Conservation (phyloP, 2,329 filamentous ascomycete species). For the Penicillium verrucosum region DNA sequence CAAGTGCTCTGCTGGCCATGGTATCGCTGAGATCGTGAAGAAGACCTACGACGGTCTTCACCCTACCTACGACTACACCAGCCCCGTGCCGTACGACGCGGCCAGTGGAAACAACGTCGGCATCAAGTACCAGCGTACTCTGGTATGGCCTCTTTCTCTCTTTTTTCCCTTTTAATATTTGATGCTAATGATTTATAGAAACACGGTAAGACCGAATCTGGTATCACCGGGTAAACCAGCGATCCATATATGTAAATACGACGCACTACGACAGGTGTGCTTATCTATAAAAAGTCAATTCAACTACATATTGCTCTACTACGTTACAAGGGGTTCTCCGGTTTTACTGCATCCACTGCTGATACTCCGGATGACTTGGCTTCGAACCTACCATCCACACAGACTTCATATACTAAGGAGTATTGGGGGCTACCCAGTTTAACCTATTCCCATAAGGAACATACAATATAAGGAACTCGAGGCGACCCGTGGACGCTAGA, state of each 20-base stretch:
- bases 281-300: background rate
- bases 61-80: slow-evolving; percentile 36
- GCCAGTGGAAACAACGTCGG: slow-evolving; percentile 26
- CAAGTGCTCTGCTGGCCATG: slow-evolving; percentile 35
- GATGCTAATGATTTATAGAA: slow-evolving; percentile 10
- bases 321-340: background rate
- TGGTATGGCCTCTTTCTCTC: slow-evolving; percentile 4
- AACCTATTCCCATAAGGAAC: background rate
- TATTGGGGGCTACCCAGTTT: background rate
- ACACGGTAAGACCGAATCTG: slow-evolving; percentile 16
- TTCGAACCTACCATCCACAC: background rate
- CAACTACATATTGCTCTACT: background rate
- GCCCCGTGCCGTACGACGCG: slow-evolving; percentile 33
- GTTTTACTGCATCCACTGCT: background rate
- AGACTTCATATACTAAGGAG: background rate
- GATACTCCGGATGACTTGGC: background rate
- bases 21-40: slow-evolving; percentile 36
- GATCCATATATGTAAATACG: background rate
- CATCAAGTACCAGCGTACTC: slow-evolving; percentile 21
- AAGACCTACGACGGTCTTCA: slow-evolving; percentile 28
- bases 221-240: slow-evolving; percentile 10
- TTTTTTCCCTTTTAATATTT: no score
- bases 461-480: background rate
- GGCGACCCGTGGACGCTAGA: background rate
- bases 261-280: background rate